These are phyloP conservation scores for Deinandra increscens DNA, from an alignment of 129 eudicot species.

Conservation along the genomic window DNA sequence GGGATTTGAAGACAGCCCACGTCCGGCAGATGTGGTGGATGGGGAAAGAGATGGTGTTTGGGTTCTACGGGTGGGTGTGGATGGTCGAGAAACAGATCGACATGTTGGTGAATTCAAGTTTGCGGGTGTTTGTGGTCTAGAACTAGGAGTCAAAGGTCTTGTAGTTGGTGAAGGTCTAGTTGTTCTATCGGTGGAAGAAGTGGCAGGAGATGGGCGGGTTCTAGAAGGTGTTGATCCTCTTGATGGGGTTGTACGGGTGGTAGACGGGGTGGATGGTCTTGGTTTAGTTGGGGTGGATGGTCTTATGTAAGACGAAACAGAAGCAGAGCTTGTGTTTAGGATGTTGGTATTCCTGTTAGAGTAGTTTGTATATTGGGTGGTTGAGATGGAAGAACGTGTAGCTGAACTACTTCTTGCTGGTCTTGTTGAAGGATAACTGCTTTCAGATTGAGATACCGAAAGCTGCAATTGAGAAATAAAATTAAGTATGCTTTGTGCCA, in stretches of 20 bases:
- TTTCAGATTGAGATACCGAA: conserved; percentile 79
- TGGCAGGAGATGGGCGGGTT: conserved; percentile 55
- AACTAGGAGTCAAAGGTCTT: conserved; percentile 86
- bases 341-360: conserved; percentile 64
- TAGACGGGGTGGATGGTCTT: conserved; percentile 72
- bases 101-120: conserved; percentile 50
- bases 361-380: conserved; percentile 53
- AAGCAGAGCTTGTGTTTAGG: conserved; percentile 92
- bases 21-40: conserved; percentile 49
- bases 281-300: conserved; percentile 85
- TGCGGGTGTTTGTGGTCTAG: conserved; percentile 76
- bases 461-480: conserved; percentile 47
- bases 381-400: conserved; percentile 76
- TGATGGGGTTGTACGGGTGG: conserved; percentile 59
- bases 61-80: conserved; percentile 88
- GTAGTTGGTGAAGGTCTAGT: conserved; percentile 60
- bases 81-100: conserved; percentile 73
- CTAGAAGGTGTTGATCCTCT: conserved; percentile 85
- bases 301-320: conserved; percentile 87
- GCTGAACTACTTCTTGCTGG: conserved; percentile 85
- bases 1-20: conserved; percentile 53
- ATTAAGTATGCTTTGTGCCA: neutral
- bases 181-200: conserved; percentile 46
- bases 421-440: conserved; percentile 46
- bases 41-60: conserved; percentile 60